Base-by-base conservation (phyloP, 805 yeast species). In the Candida peoriensis region DNA sequence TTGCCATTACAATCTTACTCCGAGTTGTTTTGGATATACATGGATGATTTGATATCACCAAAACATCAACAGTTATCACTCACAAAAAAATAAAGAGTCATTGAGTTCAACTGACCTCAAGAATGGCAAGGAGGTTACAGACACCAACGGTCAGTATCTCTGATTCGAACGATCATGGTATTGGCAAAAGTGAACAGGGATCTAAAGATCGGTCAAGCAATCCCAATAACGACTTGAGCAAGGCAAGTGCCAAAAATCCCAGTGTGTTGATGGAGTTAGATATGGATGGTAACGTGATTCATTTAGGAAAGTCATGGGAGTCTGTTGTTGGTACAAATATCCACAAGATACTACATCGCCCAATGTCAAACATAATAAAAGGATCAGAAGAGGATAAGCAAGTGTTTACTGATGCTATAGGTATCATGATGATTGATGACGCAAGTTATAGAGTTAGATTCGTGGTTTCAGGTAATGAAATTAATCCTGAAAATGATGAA, bases 221-320 rank as follows among this genome's bases (percentile, higher is more conserved):
- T 20, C 29, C 38, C 9, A 37, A 71, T 37, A 63, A 72, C 12
- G 86, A 80, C 43, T 58, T 81, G 33, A 63, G 69, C 11, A 57
- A 73, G 20, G 88, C 88, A 1, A 76, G 83, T n/a, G 70, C 81
- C 2, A 68, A 72, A 40, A 80, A 78, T 42, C 83, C 85, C 2
- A 79, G 86, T 10, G 77, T 81, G n/a, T 80, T 90, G 4, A 61
- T 90, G 60, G 98, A 90, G 58, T 62, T 93, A 41, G 89, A 81
- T 50, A 60, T 87, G 52, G 81, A 80, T 48, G 87, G 96, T 20
- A 75, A 70, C 22, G 78, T 93, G n/a, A 72, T 72, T 35, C 85
- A 82, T 55, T 57, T 88, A 18, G 74, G 90, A 42, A 74, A 72
- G 43, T 74, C 81, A 44, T 90, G 97, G 96, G 81, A 78, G 44